A percentile compares a stretch with the other conserved stretches of the same genome.
Evolutionary conservation across 2,329 filamentous ascomycete species (phyloP).

Genomic region (Fusarium brachygibbosum): DNA sequence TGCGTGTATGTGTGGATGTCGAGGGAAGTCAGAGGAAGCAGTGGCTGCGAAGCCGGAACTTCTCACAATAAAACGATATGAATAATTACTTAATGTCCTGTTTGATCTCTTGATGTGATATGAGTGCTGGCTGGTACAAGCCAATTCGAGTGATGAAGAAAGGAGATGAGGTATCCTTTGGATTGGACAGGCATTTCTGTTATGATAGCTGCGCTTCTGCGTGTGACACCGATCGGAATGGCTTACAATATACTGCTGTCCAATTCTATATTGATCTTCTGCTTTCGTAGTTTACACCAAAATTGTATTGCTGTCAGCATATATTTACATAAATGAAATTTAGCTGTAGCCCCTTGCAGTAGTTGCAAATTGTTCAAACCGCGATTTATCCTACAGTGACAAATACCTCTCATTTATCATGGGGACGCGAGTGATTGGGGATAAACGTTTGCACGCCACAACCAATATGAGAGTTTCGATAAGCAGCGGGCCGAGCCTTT

Average conservation of each 20-base stretch:
- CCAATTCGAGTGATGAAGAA: background rate
- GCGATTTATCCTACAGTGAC: background rate
- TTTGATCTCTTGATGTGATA: background rate
- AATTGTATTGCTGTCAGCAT: background rate
- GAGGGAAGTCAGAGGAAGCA: constrained; percentile 33
- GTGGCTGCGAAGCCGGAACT: constrained; percentile 41
- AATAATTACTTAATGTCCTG: constrained; percentile 18
- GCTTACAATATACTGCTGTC: background rate
- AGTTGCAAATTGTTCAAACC: too few relatives aligned
- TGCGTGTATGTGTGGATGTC: constrained; percentile 34
- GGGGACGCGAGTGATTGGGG: background rate
- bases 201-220: background rate
- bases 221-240: background rate
- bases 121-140: background rate
- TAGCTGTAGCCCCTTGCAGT: too few relatives aligned
- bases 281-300: background rate
- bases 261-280: background rate
- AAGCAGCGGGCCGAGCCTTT: constrained; percentile 44
- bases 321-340: too few relatives aligned
- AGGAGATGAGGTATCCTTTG: background rate
- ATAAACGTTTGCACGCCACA: background rate
- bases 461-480: constrained; percentile 34
- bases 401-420: background rate
- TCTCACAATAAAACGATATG: constrained; percentile 43
- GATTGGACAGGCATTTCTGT: background rate